Conservation (phyloP, 345 rosid species). For the Murraya paniculata region DNA sequence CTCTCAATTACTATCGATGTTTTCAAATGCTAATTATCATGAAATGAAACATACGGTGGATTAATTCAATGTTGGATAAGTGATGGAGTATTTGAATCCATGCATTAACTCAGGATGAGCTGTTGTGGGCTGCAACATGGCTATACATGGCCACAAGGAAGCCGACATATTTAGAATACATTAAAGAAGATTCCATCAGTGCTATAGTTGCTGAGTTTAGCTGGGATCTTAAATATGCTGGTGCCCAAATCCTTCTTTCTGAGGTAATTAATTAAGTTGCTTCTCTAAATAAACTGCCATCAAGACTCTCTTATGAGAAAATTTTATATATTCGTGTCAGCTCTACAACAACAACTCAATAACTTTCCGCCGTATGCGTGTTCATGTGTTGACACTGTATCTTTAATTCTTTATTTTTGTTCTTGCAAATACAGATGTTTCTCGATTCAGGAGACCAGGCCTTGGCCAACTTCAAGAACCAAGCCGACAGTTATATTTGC, state of each 20-base stretch:
- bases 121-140: constrained; percentile 97
- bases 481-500: constrained; percentile 76
- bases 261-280: constrained; percentile 33
- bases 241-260: constrained; percentile 68
- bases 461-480: constrained; percentile 46
- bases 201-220: constrained; percentile 75
- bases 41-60: too few relatives aligned
- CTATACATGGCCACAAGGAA: constrained; percentile 59
- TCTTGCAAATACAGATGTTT: constrained; percentile 44
- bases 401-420: neutral
- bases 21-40: neutral
- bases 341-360: neutral
- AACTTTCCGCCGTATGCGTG: too few relatives aligned
- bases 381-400: too few relatives aligned
- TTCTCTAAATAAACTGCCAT: neutral
- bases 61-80: neutral
- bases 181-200: constrained; percentile 54
- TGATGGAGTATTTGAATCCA: neutral
- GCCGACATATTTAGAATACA: constrained; percentile 34
- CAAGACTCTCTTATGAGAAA: too few relatives aligned
- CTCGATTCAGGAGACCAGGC: constrained; percentile 39
- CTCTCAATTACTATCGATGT: neutral
- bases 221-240: constrained; percentile 95
- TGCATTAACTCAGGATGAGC: constrained; percentile 60
- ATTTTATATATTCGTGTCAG: neutral